Conservation (phyloP, 2,329 filamentous ascomycete species). For the Leptodontidium sp. region DNA sequence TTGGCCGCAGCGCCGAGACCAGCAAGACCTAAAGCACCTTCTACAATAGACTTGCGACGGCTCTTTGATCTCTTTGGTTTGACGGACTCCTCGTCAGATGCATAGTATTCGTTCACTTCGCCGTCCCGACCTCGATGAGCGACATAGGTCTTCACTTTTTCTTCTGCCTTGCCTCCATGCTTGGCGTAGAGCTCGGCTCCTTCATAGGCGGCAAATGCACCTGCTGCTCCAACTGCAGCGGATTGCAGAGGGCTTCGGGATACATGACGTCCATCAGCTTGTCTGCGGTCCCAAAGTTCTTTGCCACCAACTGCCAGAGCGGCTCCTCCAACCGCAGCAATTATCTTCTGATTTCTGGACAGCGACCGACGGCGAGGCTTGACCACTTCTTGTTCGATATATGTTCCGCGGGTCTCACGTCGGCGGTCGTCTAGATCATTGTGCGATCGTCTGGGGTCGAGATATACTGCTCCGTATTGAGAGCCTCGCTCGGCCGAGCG, state of each 20-base stretch:
- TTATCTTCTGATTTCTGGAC: slow-evolving; percentile 70
- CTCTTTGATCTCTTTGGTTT: slow-evolving; percentile 57
- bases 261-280: slow-evolving; percentile 56
- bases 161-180: slow-evolving; percentile 47
- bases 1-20: slow-evolving; percentile 69
- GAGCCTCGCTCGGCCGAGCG: slow-evolving; percentile 69
- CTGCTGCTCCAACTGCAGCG: slow-evolving; percentile 68
- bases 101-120: slow-evolving; percentile 62
- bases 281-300: slow-evolving; percentile 70
- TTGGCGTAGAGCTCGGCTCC: slow-evolving; percentile 71
- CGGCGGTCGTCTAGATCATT: slow-evolving; percentile 56
- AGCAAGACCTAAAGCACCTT: slow-evolving; percentile 68
- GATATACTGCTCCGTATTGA: slow-evolving; percentile 66
- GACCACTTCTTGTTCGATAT: slow-evolving; percentile 65
- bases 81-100: slow-evolving; percentile 60
- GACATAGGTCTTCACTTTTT: slow-evolving; percentile 61
- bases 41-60: slow-evolving; percentile 70
- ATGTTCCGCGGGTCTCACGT: slow-evolving; percentile 55
- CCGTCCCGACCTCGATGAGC: slow-evolving; percentile 64
- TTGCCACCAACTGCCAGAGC: slow-evolving; percentile 71
- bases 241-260: slow-evolving; percentile 67
- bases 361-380: slow-evolving; percentile 57
- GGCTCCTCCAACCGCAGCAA: slow-evolving; percentile 71
- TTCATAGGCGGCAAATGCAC: slow-evolving; percentile 69
- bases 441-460: slow-evolving; percentile 57